Evolutionary conservation across 2,329 filamentous ascomycete species (phyloP).

Genomic region (Pleochaeta shiraiana): DNA sequence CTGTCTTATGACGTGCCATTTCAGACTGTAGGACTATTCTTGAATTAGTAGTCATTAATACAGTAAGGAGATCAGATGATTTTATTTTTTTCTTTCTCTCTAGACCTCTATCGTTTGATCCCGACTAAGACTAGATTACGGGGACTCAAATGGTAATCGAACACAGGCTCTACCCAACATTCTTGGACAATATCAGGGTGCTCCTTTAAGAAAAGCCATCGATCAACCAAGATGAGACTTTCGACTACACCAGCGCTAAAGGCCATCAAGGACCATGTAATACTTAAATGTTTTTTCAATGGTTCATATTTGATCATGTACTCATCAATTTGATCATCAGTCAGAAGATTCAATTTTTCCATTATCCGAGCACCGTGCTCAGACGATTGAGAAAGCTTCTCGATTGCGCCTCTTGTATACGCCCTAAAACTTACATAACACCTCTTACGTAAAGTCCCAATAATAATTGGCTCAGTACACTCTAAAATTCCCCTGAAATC

Average conservation of each 20-base stretch:
- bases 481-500: conserved; percentile 12
- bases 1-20: too few relatives aligned
- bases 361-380: conserved; percentile 37
- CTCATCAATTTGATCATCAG: conserved; percentile 47
- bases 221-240: conserved; percentile 71
- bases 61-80: too few relatives aligned
- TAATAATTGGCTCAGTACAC: conserved; percentile 60
- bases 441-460: conserved; percentile 62
- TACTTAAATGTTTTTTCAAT: conserved; percentile 59
- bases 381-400: conserved; percentile 44
- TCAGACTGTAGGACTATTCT: too few relatives aligned
- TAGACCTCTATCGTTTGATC: conserved; percentile 35
- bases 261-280: conserved; percentile 90
- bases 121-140: conserved; percentile 87
- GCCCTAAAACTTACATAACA: conserved; percentile 54
- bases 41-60: too few relatives aligned
- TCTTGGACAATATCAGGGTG: conserved; percentile 45
- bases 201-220: conserved; percentile 72
- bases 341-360: conserved; percentile 43
- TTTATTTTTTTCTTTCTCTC: too few relatives aligned
- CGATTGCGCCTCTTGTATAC: conserved; percentile 63
- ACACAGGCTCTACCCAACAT: conserved; percentile 85
- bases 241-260: conserved; percentile 82
- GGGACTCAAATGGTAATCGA: conserved; percentile 70
- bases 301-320: conserved; percentile 46